Evolutionary conservation across 257 asterid genomes (phyloP), one percentile per base, ranked within the genome.

Genomic region (Schizonepeta tenuifolia): DNA sequence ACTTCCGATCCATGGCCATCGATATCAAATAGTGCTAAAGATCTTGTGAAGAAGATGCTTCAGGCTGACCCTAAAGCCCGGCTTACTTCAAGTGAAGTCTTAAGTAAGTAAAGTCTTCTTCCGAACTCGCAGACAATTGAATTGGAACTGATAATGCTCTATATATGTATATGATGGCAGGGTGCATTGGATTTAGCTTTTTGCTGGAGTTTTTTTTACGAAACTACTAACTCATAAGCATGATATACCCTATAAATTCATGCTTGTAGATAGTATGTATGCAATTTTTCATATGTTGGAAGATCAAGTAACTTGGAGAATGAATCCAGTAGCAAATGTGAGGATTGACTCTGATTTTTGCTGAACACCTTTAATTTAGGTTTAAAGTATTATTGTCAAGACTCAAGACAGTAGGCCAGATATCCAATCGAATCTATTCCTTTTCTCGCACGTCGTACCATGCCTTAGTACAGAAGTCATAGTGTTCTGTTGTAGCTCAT

Each of bases 41-140:
- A 92, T 75, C 97, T 95, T 40, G 96, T 95, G 72, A 90, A 90
- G 92, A 95, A 88, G 89, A 95, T 95, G 99, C 89, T 95, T 65
- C 87, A 80, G 26, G 81, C 86, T 66, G 96, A 91, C 85, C 97
- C 98, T 47, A 88, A 77, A 62, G 85, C 77, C 62, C 85, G 98
- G 67, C 80, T 95, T 55, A 83, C 92, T 75, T 88, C 98, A 13
- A 79, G 18, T 74, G 94, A 92, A 74, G 99, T 87, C 73, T 83
- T 95, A 64, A 86, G 98, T 93, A 89, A 77, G 85, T 67, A 62
- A 53, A n/a, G 44, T 67, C 72, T 67, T 44, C 65, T 1, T 55
- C 11, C 18, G 54, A 21, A 65, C 21, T 26, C 46, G 49, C 41
- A 7, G 26, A 44, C 59, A 33, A 14, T 20, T 15, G 31, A 57